phyloP scores from a whole-genome alignment of 2,329 filamentous ascomycete genomes.

The Colletotrichum tamarilloi region DNA sequence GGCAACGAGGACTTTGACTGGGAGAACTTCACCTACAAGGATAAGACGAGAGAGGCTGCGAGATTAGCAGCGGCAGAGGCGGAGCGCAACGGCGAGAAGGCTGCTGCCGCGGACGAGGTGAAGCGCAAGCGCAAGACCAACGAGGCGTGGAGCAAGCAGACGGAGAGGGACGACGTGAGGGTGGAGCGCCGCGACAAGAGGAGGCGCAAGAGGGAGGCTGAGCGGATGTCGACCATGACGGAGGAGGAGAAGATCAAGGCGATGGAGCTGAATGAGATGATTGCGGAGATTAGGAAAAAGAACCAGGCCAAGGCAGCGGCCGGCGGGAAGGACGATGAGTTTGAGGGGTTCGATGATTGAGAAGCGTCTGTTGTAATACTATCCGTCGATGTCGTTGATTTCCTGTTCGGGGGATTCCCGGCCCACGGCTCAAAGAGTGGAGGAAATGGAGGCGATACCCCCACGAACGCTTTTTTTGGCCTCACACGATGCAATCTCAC shows the following conservation, averaged over 20 bases:
- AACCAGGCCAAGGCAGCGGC: constrained; percentile 59
- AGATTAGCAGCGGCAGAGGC: constrained; percentile 67
- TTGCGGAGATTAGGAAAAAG: constrained; percentile 70
- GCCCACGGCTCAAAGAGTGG: background rate
- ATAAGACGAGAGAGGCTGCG: constrained; percentile 76
- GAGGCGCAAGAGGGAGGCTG: constrained; percentile 71
- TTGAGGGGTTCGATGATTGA: constrained; percentile 65
- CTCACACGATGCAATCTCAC: constrained; percentile 4
- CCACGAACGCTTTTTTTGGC: constrained; percentile 1
- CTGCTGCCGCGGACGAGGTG: constrained; percentile 48
- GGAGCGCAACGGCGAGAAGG: constrained; percentile 52
- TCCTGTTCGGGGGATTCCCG: background rate
- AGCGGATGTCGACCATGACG: constrained; percentile 73
- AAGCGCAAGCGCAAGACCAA: constrained; percentile 71
- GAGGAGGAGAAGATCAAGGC: constrained; percentile 74
- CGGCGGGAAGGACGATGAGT: constrained; percentile 57
- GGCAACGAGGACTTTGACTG: constrained; percentile 72
- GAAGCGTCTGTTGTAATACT: constrained; percentile 6
- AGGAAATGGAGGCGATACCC: constrained; percentile 19
- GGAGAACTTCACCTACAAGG: constrained; percentile 76
- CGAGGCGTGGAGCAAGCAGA: constrained; percentile 79
- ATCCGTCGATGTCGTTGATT: background rate
- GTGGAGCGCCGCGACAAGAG: constrained; percentile 73
- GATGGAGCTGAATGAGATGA: constrained; percentile 71
- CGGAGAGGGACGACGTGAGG: constrained; percentile 73